These are phyloP conservation scores for Cairneyella variabilis DNA, from an alignment of 495 filamentous ascomycete genomes.

Conservation along the genomic window DNA sequence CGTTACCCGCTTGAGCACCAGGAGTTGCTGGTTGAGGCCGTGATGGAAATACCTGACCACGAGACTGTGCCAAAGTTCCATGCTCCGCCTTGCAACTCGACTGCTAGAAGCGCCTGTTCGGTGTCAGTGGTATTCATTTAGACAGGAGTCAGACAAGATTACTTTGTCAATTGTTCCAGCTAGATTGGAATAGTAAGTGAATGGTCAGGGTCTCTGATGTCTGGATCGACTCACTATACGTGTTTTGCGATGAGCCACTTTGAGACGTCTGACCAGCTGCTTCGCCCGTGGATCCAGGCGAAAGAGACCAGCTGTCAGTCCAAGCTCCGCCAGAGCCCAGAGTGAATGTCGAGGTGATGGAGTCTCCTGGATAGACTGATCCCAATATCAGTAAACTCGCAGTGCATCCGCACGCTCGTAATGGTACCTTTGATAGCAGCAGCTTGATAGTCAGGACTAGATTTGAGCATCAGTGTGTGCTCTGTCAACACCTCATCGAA, in stretches of 20 bases:
- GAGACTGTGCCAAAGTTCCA: constrained; percentile 10
- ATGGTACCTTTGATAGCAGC: constrained; percentile 5
- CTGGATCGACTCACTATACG: constrained; percentile 28
- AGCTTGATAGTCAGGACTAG: constrained; percentile 13
- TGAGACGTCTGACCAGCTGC: neutral
- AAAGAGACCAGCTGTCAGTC: constrained; percentile 15
- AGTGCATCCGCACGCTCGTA: neutral
- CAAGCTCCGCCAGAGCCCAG: constrained; percentile 4
- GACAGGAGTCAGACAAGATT: too few species aligned
- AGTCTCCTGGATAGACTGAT: constrained; percentile 15
- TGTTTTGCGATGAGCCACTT: constrained; percentile 4
- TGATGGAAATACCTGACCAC: constrained; percentile 4
- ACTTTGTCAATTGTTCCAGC: neutral
- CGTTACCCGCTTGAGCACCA: constrained; percentile 2
- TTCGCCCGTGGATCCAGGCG: constrained; percentile 1
- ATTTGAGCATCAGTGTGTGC: neutral
- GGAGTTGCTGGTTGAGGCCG: neutral
- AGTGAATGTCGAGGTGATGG: constrained; percentile 15
- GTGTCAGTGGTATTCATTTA: too few species aligned
- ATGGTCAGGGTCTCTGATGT: neutral
- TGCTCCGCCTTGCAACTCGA: constrained; percentile 8
- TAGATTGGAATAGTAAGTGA: neutral
- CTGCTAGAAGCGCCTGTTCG: constrained; percentile 1
- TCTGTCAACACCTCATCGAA: too few species aligned
- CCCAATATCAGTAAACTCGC: neutral